These are phyloP conservation scores for Jacaranda copaia DNA, from an alignment of 257 asterid genomes.

Conservation along the genomic window DNA sequence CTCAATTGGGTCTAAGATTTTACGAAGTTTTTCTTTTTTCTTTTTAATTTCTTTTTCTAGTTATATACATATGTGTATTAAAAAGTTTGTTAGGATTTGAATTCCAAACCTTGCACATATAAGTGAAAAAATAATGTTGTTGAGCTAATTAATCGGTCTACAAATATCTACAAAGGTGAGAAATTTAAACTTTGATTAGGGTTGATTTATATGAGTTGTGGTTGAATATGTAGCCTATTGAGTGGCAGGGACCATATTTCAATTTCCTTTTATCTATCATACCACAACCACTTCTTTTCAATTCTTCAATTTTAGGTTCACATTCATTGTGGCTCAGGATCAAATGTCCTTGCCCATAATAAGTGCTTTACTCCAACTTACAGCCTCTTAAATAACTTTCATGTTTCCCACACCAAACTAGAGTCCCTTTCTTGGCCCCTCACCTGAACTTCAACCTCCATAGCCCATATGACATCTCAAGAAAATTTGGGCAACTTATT, in stretches of 20 bases:
- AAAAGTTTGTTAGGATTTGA: too few species aligned
- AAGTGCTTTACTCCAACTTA: slow-evolving; percentile 4
- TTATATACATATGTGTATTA: too few species aligned
- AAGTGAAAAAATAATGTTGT: too few species aligned
- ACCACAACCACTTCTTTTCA: slow-evolving; percentile 31
- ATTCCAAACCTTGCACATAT: too few species aligned
- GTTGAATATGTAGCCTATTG: not conserved
- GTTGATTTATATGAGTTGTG: not conserved
- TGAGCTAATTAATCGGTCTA: too few species aligned
- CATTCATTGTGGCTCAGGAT: slow-evolving; percentile 11
- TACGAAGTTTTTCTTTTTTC: too few species aligned
- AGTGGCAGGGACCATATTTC: slow-evolving; percentile 45
- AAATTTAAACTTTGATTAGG: too few species aligned
- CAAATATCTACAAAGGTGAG: too few species aligned
- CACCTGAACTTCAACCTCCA: not conserved
- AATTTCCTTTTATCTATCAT: slow-evolving; percentile 23
- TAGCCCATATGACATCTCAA: not conserved
- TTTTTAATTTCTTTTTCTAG: too few species aligned
- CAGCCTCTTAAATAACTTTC: not conserved
- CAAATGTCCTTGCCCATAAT: not conserved
- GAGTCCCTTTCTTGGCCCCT: slow-evolving; percentile 21
- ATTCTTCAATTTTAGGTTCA: not conserved
- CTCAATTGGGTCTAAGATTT: too few species aligned
- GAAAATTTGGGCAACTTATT: not conserved
- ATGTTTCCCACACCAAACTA: not conserved